Base-by-base conservation (phyloP, 805 yeast genomes). In the Metschnikowia arizonensis region DNA sequence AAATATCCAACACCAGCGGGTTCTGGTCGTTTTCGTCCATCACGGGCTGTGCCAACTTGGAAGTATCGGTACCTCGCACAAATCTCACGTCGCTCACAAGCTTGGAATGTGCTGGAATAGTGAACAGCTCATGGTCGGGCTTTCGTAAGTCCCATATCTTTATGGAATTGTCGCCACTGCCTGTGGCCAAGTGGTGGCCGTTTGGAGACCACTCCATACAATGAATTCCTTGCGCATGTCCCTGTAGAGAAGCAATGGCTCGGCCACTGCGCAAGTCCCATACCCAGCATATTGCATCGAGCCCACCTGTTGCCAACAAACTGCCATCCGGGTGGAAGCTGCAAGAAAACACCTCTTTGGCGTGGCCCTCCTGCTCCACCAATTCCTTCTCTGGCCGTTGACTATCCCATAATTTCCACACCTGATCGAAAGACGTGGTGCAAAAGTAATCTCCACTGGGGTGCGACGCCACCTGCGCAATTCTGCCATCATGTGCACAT, bases 211-310 rank as follows among this genome's bases (percentile, higher is more conserved):
- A 91, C 52, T 78, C 88, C 35, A 83, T 59, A 1, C 82, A 67
- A 61, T 86, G 80, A 0, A 91, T 77, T 0, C 87, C 88, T 47
- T 80, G 76, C 5, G 78, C 75, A 62, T 93, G 98, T 1, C 86
- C 86, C 24, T 73, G 69, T 3, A 88, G 62, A 8, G 72, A 63
- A 60, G 78, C 70, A 1, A 86, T 73, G 0, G 79, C 69, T 45
- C 78, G 72, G 3, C 97, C 98, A 0, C 84, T 72, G 42, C 99
- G 67, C 32, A 91, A 61, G 65, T 91, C 99, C 97, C 97, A 91
- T 2, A 90, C 60, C 35, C 83, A 68, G 0, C 81, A 82, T 15
- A 80, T 64, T 0, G 83, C 85, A 62, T 91, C 97, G 5, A 82
- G 65, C 0, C 97, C 96, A 3, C 83, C 93, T 10, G 88, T 78